Evolutionary conservation across 768 basidiomycete species (phyloP).

Genomic region (Mycena galericulata): DNA sequence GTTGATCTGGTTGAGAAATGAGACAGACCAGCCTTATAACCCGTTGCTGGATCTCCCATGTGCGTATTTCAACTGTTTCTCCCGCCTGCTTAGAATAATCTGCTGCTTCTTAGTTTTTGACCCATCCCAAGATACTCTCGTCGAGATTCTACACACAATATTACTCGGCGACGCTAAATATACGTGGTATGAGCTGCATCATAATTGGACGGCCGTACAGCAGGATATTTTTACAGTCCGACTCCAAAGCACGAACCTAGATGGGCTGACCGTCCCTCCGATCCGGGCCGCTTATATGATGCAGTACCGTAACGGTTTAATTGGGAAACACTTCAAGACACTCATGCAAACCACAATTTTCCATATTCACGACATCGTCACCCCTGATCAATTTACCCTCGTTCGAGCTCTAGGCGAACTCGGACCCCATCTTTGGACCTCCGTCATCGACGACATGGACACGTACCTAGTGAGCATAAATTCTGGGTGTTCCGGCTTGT

Average conservation of each 20-base stretch:
- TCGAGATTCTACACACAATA: slow-evolving; percentile 53
- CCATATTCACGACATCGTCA: slow-evolving; percentile 44
- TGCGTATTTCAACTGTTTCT: background rate
- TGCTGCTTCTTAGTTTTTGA: background rate
- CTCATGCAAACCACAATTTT: slow-evolving; percentile 47
- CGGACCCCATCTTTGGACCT: slow-evolving; percentile 47
- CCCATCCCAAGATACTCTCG: slow-evolving; percentile 24
- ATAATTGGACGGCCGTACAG: slow-evolving; percentile 35
- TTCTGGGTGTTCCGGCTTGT: too few relatives aligned
- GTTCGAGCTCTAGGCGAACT: slow-evolving; percentile 42
- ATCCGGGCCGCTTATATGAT: slow-evolving; percentile 45
- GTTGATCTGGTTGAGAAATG: slow-evolving; percentile 9
- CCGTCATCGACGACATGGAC: slow-evolving; percentile 42
- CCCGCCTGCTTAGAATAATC: background rate
- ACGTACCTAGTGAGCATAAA: slow-evolving; percentile 40
- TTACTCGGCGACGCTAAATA: slow-evolving; percentile 55
- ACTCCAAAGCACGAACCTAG: slow-evolving; percentile 39
- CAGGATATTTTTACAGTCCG: slow-evolving; percentile 37
- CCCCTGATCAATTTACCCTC: slow-evolving; percentile 35
- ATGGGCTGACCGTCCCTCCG: slow-evolving; percentile 33
- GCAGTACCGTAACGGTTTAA: slow-evolving; percentile 49
- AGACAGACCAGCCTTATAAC: slow-evolving; percentile 25
- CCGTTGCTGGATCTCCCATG: slow-evolving; percentile 14
- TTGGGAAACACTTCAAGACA: slow-evolving; percentile 52
- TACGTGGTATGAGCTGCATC: slow-evolving; percentile 47